These are phyloP conservation scores for Afroboletus lepidellus DNA, from an alignment of 1,284 basidiomycete genomes.

Conservation along the genomic window DNA sequence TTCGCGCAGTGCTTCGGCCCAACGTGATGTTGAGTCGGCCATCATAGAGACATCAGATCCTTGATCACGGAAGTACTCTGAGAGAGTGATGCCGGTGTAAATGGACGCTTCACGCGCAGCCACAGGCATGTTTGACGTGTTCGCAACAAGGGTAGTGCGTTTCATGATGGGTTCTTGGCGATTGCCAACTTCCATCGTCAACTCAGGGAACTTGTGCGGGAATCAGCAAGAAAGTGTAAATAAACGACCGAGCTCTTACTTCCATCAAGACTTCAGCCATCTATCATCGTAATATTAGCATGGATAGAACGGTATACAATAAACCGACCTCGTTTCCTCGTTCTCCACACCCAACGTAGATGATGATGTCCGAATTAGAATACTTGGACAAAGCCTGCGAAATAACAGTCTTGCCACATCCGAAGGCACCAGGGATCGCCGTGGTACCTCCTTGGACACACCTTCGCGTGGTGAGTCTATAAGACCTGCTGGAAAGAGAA, in stretches of 20 bases:
- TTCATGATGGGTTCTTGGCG: slow-evolving; percentile 99
- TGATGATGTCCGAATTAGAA: slow-evolving; percentile 99
- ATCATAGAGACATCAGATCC: slow-evolving; percentile 99
- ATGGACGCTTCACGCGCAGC: slow-evolving; percentile 99
- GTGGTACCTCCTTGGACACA: slow-evolving; percentile 99
- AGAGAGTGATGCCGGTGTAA: slow-evolving; percentile 99
- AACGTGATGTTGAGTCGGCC: slow-evolving; percentile 99
- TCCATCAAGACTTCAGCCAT: slow-evolving; percentile 99
- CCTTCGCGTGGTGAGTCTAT: slow-evolving; percentile 36
- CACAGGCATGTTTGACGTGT: slow-evolving; percentile 99
- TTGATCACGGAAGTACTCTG: slow-evolving; percentile 99
- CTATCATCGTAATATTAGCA: slow-evolving; percentile 38
- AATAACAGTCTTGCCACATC: slow-evolving; percentile 97
- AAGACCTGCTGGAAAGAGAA: not conserved
- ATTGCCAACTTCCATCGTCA: slow-evolving; percentile 88
- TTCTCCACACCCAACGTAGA: slow-evolving; percentile 97
- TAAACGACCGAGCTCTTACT: slow-evolving; percentile 40
- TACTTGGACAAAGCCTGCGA: slow-evolving; percentile 97
- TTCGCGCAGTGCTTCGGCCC: slow-evolving; percentile 99
- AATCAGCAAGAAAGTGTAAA: slow-evolving; percentile 9
- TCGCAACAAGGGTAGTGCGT: slow-evolving; percentile 97
- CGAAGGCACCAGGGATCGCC: slow-evolving; percentile 98
- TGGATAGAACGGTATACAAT: not conserved
- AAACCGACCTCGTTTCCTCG: slow-evolving; percentile 79
- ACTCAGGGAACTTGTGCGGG: slow-evolving; percentile 81